These are phyloP conservation scores for Aphanomyces cochlioides DNA, from an alignment of 352 stramenopile genomes.

Conservation along the genomic window DNA sequence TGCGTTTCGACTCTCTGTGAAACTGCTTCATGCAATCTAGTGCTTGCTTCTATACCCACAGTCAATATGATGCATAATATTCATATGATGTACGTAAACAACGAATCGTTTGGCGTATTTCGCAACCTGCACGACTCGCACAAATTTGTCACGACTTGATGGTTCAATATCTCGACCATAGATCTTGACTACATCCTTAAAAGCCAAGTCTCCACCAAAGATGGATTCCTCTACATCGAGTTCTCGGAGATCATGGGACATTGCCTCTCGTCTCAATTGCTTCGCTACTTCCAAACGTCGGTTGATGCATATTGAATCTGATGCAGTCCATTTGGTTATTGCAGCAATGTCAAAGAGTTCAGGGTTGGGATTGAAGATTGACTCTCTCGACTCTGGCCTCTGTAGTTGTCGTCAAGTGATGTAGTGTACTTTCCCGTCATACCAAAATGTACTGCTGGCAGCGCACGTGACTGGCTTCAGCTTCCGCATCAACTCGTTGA, in stretches of 20 bases:
- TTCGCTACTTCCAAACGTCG: neutral
- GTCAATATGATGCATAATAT: neutral
- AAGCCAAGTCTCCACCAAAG: conserved; percentile 15
- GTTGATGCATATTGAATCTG: neutral
- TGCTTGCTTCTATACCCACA: neutral
- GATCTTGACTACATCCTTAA: conserved; percentile 5
- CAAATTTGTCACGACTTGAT: neutral
- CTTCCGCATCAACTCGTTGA: conserved; percentile 11
- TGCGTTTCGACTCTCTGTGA: neutral
- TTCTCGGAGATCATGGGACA: conserved; percentile 14
- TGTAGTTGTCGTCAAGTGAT: too few relatives aligned
- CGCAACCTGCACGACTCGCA: neutral
- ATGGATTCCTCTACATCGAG: conserved; percentile 17
- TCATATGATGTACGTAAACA: neutral
- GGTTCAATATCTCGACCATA: conserved; percentile 3
- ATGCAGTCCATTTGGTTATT: conserved; percentile 2
- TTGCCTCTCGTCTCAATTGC: neutral
- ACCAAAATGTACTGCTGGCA: conserved; percentile 29
- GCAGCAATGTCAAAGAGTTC: conserved; percentile 2
- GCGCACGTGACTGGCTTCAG: neutral
- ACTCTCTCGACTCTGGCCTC: too few relatives aligned
- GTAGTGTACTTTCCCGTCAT: neutral
- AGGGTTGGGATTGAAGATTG: conserved; percentile 11
- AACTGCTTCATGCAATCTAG: neutral
- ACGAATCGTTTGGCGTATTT: neutral